Evolutionary conservation across 768 basidiomycete species (phyloP).

Genomic region (Agaricus sinodeliciosus): DNA sequence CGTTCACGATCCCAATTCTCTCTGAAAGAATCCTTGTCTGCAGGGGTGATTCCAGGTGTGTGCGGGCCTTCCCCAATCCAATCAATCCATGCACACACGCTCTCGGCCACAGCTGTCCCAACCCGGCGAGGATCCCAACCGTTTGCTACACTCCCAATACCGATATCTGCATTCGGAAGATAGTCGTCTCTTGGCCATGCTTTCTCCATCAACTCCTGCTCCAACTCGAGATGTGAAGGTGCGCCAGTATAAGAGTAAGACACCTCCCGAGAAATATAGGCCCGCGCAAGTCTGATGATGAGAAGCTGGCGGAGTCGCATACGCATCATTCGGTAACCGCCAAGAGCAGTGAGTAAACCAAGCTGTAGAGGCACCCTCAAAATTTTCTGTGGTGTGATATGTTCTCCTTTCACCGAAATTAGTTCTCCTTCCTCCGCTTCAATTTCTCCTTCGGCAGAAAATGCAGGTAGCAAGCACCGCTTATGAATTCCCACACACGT

Average conservation of each 20-base stretch:
- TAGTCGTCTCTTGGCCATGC: conserved; percentile 68
- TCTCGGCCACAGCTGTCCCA: conserved; percentile 45
- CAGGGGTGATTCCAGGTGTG: conserved; percentile 18
- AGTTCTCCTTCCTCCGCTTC: neutral
- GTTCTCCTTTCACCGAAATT: neutral
- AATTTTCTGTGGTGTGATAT: neutral
- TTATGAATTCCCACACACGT: conserved; percentile 60
- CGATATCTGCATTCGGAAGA: conserved; percentile 16
- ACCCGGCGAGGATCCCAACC: conserved; percentile 64
- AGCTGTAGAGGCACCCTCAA: conserved; percentile 18
- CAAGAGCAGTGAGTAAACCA: conserved; percentile 41
- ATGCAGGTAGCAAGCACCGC: conserved; percentile 46
- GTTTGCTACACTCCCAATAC: conserved; percentile 25
- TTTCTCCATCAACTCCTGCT: conserved; percentile 58
- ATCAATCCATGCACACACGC: conserved; percentile 55
- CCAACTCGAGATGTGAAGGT: conserved; percentile 52
- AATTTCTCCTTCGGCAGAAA: conserved; percentile 12
- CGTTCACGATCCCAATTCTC: conserved; percentile 23
- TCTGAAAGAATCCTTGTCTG: conserved; percentile 10
- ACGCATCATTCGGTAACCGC: conserved; percentile 57
- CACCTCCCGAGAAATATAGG: conserved; percentile 52
- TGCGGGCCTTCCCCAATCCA: conserved; percentile 20
- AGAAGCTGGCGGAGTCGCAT: conserved; percentile 58
- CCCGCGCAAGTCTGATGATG: conserved; percentile 54
- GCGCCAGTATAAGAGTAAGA: conserved; percentile 57